Evolutionary conservation across 129 eudicot genomes (phyloP).

Genomic region (Arctium minus): DNA sequence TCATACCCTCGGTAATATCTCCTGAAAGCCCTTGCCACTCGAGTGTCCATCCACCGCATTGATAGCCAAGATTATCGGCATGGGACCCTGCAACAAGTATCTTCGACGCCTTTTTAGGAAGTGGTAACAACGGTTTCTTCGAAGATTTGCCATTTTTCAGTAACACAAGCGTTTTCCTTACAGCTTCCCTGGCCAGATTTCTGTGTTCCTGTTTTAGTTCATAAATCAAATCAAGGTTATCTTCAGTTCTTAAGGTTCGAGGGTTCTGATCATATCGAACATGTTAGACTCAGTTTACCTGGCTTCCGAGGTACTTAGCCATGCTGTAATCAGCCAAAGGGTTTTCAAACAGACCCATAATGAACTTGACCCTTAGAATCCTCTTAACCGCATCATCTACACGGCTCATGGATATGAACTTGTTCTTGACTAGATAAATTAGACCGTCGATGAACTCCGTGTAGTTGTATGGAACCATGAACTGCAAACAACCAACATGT

Average conservation of each 20-base stretch:
- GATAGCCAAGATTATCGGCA: constrained; percentile 75
- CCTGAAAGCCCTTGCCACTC: constrained; percentile 81
- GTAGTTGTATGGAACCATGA: constrained; percentile 72
- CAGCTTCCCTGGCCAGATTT: constrained; percentile 84
- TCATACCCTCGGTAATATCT: constrained; percentile 58
- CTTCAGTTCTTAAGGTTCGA: not conserved
- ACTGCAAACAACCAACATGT: constrained; percentile 29
- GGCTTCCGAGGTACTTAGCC: constrained; percentile 54
- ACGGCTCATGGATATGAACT: constrained; percentile 54
- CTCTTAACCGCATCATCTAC: constrained; percentile 76
- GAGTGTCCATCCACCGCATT: constrained; percentile 95
- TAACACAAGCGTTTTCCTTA: constrained; percentile 76
- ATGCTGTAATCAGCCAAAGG: constrained; percentile 73
- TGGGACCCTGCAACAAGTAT: constrained; percentile 80
- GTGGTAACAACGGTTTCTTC: constrained; percentile 57
- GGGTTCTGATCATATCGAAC: not conserved
- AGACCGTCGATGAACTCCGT: constrained; percentile 48
- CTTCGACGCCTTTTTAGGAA: constrained; percentile 60
- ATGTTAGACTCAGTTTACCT: constrained; percentile 32
- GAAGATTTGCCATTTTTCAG: constrained; percentile 65
- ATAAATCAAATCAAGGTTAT: not conserved
- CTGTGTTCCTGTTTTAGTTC: constrained; percentile 51
- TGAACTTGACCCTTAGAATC: constrained; percentile 66
- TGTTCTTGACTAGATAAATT: constrained; percentile 45
- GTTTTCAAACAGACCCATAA: constrained; percentile 70